Evolutionary conservation across 1,139 yeast species (phyloP).

Genomic region (Hyphopichia khmerensis): DNA sequence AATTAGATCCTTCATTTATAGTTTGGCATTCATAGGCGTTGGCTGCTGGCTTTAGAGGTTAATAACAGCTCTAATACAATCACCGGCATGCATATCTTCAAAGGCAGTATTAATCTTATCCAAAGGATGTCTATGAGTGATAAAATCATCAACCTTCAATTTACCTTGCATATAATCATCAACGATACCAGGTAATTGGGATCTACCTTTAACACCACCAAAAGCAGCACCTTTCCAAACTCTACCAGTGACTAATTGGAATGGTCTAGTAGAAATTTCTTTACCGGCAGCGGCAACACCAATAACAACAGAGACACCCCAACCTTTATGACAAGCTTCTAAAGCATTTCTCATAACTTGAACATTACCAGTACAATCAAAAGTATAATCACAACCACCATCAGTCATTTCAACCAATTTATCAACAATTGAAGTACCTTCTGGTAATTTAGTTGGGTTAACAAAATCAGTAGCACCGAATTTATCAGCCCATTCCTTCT

Average conservation of each 20-base stretch:
- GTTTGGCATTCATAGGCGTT: not conserved
- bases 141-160: conserved; percentile 90
- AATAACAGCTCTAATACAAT: conserved; percentile 89
- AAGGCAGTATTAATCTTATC: conserved; percentile 82
- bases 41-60: conserved; percentile 30
- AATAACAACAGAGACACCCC: conserved; percentile 93
- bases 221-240: conserved; percentile 98
- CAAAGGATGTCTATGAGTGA: conserved; percentile 84
- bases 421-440: conserved; percentile 76
- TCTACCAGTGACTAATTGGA: conserved; percentile 98
- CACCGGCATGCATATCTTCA: conserved; percentile 93
- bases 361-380: conserved; percentile 97
- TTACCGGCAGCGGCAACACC: conserved; percentile 99
- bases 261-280: conserved; percentile 95
- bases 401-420: conserved; percentile 87
- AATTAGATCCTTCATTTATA: not conserved
- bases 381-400: conserved; percentile 94
- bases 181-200: conserved; percentile 90
- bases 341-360: conserved; percentile 93
- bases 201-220: conserved; percentile 97
- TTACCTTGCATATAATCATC: conserved; percentile 80
- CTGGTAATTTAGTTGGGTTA: conserved; percentile 74
- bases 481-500: conserved; percentile 79
- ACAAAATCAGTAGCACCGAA: conserved; percentile 96
- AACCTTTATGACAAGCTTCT: conserved; percentile 97